Percentiles rank a stretch among this genome's conserved stretches.
Conservation (phyloP, 176 grass and related monocot species). For the Oryza glaberrima region DNA sequence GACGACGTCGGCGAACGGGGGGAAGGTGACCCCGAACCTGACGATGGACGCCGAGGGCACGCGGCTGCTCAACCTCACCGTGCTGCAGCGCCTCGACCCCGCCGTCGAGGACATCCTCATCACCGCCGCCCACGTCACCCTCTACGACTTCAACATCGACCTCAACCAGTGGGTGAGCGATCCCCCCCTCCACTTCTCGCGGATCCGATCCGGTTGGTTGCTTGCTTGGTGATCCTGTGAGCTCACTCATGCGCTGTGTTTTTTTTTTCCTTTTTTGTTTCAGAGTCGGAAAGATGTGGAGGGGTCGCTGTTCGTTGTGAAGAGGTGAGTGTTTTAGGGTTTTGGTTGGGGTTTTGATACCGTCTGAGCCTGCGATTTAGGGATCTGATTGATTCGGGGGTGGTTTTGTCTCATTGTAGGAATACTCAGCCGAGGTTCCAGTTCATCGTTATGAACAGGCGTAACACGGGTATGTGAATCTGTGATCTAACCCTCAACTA, state of each 20-base stretch:
- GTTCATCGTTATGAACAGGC: slow-evolving; percentile 93
- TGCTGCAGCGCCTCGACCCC: slow-evolving; percentile 87
- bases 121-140: slow-evolving; percentile 84
- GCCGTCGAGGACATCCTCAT: slow-evolving; percentile 95
- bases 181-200: neutral
- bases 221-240: slow-evolving; percentile 3
- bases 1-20: slow-evolving; percentile 59
- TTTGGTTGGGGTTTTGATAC: neutral
- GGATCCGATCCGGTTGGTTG: slow-evolving; percentile 7
- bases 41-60: slow-evolving; percentile 68
- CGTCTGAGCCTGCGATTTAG: slow-evolving; percentile 9
- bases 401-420: slow-evolving; percentile 45
- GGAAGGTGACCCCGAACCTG: slow-evolving; percentile 84
- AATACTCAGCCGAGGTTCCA: slow-evolving; percentile 83
- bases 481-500: neutral
- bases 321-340: slow-evolving; percentile 54
- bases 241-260: neutral
- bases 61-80: slow-evolving; percentile 86
- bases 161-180: slow-evolving; percentile 82
- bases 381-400: slow-evolving; percentile 22
- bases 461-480: slow-evolving; percentile 64
- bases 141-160: slow-evolving; percentile 96
- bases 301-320: slow-evolving; percentile 90
- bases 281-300: slow-evolving; percentile 96
- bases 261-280: neutral